Evolutionary conservation across 1,284 basidiomycete species (phyloP).

Genomic region (Cryptococcus sp.): DNA sequence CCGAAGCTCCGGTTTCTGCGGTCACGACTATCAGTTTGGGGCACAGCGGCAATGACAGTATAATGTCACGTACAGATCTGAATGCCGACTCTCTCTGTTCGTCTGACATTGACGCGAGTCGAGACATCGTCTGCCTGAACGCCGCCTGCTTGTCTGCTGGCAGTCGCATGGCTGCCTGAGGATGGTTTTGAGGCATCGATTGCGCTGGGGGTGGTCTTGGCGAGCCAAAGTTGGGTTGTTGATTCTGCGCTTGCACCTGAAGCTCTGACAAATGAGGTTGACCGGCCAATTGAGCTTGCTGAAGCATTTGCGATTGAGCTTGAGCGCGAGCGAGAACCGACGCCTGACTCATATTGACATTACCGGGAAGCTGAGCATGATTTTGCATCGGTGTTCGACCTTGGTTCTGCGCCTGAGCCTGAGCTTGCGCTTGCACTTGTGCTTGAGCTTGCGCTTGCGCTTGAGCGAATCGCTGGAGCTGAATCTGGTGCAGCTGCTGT

Average conservation of each 20-base stretch:
- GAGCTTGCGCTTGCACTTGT: conserved; percentile 9
- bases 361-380: not conserved
- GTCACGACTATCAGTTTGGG: not conserved
- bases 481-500: not conserved
- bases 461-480: conserved; percentile 20
- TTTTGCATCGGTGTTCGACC: conserved; percentile 7
- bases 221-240: conserved; percentile 32
- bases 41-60: not conserved
- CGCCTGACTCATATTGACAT: conserved; percentile 6
- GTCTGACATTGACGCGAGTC: conserved; percentile 35
- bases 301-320: conserved; percentile 18
- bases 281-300: conserved; percentile 24
- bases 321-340: conserved; percentile 14
- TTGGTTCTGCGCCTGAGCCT: conserved; percentile 11
- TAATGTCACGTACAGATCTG: conserved; percentile 25
- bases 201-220: conserved; percentile 26
- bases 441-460: conserved; percentile 14
- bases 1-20: conserved; percentile 35
- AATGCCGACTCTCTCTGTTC: conserved; percentile 38
- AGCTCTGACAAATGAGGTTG: conserved; percentile 19
- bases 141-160: conserved; percentile 18
- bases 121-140: conserved; percentile 28
- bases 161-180: conserved; percentile 7
- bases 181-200: conserved; percentile 16
- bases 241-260: conserved; percentile 17